Conservation (phyloP, 768 basidiomycete species). For the Fomitopsis serialis region DNA sequence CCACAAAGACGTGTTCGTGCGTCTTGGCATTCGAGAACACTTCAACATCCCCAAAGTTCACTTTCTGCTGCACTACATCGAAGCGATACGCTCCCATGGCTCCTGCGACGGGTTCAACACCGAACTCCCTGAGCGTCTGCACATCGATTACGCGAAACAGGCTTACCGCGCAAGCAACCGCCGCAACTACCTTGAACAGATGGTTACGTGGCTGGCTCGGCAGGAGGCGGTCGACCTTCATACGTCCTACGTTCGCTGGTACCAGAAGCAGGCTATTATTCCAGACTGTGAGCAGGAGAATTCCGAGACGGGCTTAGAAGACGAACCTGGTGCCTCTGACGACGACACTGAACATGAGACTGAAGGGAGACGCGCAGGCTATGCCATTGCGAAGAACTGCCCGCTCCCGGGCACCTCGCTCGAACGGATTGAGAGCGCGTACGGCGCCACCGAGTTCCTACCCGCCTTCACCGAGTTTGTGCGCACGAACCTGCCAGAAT, state of each 20-base stretch:
- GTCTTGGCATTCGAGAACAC: slow-evolving; percentile 21
- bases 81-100: slow-evolving; percentile 27
- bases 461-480: neutral
- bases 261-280: neutral
- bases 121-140: slow-evolving; percentile 33
- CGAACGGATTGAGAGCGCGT: neutral
- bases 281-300: neutral
- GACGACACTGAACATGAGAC: neutral
- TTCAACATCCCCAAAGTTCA: slow-evolving; percentile 44
- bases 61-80: slow-evolving; percentile 28
- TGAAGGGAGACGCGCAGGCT: neutral
- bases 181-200: slow-evolving; percentile 31
- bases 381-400: neutral
- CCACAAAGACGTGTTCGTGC: too few species aligned
- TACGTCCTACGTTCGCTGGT: slow-evolving; percentile 12
- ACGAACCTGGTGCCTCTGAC: neutral
- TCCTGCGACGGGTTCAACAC: slow-evolving; percentile 36
- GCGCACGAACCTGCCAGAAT: neutral
- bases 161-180: slow-evolving; percentile 30
- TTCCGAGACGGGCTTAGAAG: neutral
- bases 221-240: slow-evolving; percentile 23
- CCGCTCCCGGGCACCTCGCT: neutral
- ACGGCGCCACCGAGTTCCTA: neutral
- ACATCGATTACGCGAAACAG: slow-evolving; percentile 37
- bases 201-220: slow-evolving; percentile 32